Evolutionary conservation across 2,329 filamentous ascomycete species (phyloP).

Genomic region (Phoma sp.): DNA sequence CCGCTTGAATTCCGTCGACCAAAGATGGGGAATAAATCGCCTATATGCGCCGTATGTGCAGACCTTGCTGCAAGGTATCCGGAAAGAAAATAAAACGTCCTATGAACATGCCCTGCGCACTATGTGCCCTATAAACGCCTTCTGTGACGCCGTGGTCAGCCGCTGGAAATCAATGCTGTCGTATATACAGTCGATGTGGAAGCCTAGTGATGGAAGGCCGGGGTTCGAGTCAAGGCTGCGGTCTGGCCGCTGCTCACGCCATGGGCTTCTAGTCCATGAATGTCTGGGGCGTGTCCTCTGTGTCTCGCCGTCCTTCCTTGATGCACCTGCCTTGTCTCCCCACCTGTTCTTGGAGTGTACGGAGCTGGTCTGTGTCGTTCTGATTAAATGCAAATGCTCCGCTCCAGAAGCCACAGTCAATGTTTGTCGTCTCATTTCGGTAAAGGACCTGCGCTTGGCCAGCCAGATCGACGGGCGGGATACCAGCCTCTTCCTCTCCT

Average conservation of each 20-base stretch:
- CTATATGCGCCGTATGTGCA: slow-evolving; percentile 10
- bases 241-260: background rate
- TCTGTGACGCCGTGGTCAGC: background rate
- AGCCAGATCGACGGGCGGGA: slow-evolving; percentile 46
- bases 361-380: slow-evolving; percentile 37
- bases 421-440: slow-evolving; percentile 48
- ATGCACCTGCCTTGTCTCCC: slow-evolving; percentile 48
- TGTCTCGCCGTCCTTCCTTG: slow-evolving; percentile 33
- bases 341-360: slow-evolving; percentile 47
- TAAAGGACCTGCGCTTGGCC: slow-evolving; percentile 39
- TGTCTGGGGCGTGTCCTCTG: slow-evolving; percentile 15
- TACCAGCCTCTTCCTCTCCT: slow-evolving; percentile 36
- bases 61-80: slow-evolving; percentile 6
- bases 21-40: background rate
- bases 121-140: background rate
- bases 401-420: slow-evolving; percentile 50
- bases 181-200: slow-evolving; percentile 7
- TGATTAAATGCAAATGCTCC: slow-evolving; percentile 46
- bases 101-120: slow-evolving; percentile 1
- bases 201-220: slow-evolving; percentile 7
- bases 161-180: slow-evolving; percentile 2
- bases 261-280: slow-evolving; percentile 14
- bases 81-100: background rate
- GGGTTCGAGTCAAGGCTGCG: background rate
- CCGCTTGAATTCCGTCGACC: background rate